Evolutionary conservation across 345 rosid genomes (phyloP).

Genomic region (Bruguiera gymnorhiza): DNA sequence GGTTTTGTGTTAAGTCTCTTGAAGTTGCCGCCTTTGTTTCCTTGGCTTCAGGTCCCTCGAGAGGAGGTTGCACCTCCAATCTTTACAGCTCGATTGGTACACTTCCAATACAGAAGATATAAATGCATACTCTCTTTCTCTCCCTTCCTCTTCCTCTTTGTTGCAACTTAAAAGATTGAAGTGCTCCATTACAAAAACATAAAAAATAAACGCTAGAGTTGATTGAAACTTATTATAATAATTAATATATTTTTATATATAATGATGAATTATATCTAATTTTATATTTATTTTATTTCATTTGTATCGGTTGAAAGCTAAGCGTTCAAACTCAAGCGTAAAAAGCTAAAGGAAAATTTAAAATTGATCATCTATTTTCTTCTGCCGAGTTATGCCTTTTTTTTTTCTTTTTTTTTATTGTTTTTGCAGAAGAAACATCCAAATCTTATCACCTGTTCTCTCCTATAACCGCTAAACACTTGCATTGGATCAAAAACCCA

Average conservation of each 20-base stretch:
- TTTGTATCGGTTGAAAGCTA: no score
- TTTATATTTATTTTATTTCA: no score
- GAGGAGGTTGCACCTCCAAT: slow-evolving; percentile 7
- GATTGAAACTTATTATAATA: not conserved
- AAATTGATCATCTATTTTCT: slow-evolving; percentile 19
- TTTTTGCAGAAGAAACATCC: slow-evolving; percentile 2
- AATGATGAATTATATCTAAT: no score
- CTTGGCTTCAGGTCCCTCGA: slow-evolving; percentile 7
- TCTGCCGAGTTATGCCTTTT: not conserved
- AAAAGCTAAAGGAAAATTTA: not conserved
- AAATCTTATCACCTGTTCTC: slow-evolving; percentile 22
- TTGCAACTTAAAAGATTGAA: no score
- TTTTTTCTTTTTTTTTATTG: not conserved
- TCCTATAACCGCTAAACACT: not conserved
- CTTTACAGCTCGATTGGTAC: slow-evolving; percentile 14
- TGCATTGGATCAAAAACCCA: not conserved
- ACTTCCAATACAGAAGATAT: not conserved
- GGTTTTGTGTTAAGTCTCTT: not conserved
- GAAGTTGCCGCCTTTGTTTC: slow-evolving; percentile 11
- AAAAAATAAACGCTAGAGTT: not conserved
- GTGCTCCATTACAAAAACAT: no score
- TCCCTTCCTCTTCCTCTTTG: not conserved
- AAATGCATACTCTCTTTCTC: not conserved
- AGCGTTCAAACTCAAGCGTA: not conserved
- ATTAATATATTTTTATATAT: no score